phyloP scores from a whole-genome alignment of 2,329 filamentous ascomycete species.

The Capronia epimyces region DNA sequence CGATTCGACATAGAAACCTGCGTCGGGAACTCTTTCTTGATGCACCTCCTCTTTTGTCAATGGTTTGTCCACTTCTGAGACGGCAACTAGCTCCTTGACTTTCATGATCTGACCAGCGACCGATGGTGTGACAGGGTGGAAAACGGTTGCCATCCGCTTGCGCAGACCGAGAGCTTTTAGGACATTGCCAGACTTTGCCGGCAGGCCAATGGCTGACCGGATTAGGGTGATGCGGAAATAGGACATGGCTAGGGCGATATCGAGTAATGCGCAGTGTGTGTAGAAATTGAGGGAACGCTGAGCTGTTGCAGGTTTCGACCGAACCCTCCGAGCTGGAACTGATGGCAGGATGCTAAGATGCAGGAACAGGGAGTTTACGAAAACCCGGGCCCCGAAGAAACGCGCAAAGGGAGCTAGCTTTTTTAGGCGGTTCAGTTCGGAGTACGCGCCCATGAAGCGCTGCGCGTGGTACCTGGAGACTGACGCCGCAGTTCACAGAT shows the following conservation, averaged over 20 bases:
- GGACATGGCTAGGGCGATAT: slow-evolving; percentile 15
- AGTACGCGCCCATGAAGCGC: too few relatives aligned
- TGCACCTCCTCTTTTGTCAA: slow-evolving; percentile 65
- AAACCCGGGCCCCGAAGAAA: neutral
- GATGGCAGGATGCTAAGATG: too few relatives aligned
- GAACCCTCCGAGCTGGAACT: too few relatives aligned
- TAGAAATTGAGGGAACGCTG: neutral
- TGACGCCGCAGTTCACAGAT: too few relatives aligned
- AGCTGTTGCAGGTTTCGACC: neutral
- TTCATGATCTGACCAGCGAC: slow-evolving; percentile 87
- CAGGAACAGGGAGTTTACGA: neutral
- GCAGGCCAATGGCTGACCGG: slow-evolving; percentile 83
- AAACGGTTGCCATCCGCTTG: slow-evolving; percentile 79
- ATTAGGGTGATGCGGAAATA: slow-evolving; percentile 83
- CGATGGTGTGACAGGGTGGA: slow-evolving; percentile 74
- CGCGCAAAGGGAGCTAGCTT: neutral
- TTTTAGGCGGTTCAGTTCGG: too few relatives aligned
- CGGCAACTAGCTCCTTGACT: slow-evolving; percentile 85
- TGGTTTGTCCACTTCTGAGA: slow-evolving; percentile 66
- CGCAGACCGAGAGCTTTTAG: slow-evolving; percentile 79
- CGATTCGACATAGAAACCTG: slow-evolving; percentile 75
- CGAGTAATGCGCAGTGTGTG: neutral
- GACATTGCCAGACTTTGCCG: slow-evolving; percentile 70
- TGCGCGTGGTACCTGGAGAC: too few relatives aligned
- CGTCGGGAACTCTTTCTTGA: slow-evolving; percentile 65